Conservation (phyloP, 2,329 filamentous ascomycete species). For the Penicillium nordicum region DNA sequence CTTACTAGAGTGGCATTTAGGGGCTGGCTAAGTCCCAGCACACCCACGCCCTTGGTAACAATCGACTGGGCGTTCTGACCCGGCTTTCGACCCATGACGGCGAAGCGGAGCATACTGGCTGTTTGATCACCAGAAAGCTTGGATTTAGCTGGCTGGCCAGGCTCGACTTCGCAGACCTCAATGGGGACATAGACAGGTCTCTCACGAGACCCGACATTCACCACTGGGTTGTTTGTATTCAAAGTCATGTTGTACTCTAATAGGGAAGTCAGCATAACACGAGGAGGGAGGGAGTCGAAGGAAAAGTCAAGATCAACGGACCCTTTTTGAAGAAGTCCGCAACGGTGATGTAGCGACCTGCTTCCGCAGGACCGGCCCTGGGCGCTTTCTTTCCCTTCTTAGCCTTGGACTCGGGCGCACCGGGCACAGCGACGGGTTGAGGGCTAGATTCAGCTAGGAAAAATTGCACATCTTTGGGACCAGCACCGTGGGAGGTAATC, state of each 20-base stretch:
- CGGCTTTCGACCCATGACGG: constrained; percentile 58
- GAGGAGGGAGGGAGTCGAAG: not conserved
- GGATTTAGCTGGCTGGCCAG: constrained; percentile 61
- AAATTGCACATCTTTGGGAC: constrained; percentile 55
- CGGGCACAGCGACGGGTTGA: constrained; percentile 10
- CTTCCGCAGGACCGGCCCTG: constrained; percentile 30
- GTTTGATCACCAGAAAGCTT: constrained; percentile 62
- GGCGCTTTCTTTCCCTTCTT: constrained; percentile 30
- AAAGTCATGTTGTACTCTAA: constrained; percentile 36
- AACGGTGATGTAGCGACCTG: constrained; percentile 50
- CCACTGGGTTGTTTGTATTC: constrained; percentile 51
- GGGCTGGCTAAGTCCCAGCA: constrained; percentile 56
- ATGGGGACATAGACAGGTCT: constrained; percentile 64
- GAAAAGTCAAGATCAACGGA: constrained; percentile 26
- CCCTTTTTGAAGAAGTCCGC: constrained; percentile 48
- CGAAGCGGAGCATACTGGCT: constrained; percentile 66
- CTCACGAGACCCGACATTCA: constrained; percentile 61
- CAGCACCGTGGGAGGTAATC: constrained; percentile 41
- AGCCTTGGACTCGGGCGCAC: constrained; percentile 15
- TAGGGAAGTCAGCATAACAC: not conserved
- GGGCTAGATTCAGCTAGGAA: constrained; percentile 40
- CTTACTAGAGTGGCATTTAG: constrained; percentile 46
- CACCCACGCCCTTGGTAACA: constrained; percentile 50
- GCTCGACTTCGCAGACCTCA: constrained; percentile 61
- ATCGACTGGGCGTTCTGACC: constrained; percentile 66